Evolutionary conservation across 805 yeast species (phyloP), one percentile per base, ranked within the genome.

Genomic region (Saturnispora serradocipensis): DNA sequence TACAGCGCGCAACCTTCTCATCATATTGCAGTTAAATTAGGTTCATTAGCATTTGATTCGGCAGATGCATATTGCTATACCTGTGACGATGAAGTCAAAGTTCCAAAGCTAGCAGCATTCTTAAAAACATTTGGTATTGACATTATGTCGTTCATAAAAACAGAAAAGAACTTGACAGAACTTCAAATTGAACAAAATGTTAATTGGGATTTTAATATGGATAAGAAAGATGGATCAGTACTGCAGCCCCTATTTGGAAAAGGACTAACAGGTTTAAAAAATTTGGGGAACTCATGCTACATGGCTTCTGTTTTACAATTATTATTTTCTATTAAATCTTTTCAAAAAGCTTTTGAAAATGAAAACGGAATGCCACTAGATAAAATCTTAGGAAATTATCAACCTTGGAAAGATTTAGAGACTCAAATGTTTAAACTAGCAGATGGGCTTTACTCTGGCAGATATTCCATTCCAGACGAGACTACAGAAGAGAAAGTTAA

Each of bases 261-360:
- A 6, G 86, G 81, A 0, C 71, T 86, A 32, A 87, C 95, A 0
- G 99, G 99, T 0, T 68, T 93, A 63, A 81, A 85, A 59, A 93
- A 93, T 62, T 69, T 93, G 56, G 99, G 99, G 2, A 93, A 93
- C 61, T 84, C 96, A 0, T 93, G 99, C 68, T 93, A 93, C 63
- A 59, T 93, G 54, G 86, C 89, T 46, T 84, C 96, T 1, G 88
- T 82, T 0, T 54, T 88, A 2, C 99, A 93, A 65, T 72, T 81
- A 2, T 66, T 93, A 44, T 84, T 85, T 57, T 63, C 76, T 46
- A 58, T 76, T 30, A 64, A 68, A 2, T 50, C 65, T 2, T 72
- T 72, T 24, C 68, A 71, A 2, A 67, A 68, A 10, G 74, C 81
- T 32, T 71, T 72, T 22, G 51, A 60, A 10, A 61, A 63, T 38